A percentile compares a stretch with the other conserved stretches of the same genome.
Evolutionary conservation across 2,329 filamentous ascomycete genomes (phyloP).

Genomic region (Exophiala alcalophila): DNA sequence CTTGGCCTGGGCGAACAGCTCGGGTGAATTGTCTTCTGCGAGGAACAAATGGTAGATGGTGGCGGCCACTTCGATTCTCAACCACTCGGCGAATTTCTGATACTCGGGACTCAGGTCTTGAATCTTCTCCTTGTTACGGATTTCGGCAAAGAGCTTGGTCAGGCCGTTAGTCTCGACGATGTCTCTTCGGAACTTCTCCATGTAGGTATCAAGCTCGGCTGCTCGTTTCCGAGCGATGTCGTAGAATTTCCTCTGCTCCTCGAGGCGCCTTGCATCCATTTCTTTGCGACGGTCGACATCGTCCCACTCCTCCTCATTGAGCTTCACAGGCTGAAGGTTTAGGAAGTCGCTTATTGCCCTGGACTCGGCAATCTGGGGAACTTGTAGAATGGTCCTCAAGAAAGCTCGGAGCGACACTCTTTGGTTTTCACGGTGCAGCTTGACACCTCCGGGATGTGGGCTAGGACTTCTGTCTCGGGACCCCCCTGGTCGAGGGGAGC

Average conservation of each 20-base stretch:
- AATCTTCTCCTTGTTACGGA: conserved; percentile 84
- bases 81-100: conserved; percentile 97
- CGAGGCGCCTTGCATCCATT: conserved; percentile 81
- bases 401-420: conserved; percentile 88
- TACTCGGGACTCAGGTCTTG: conserved; percentile 89
- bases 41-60: conserved; percentile 97
- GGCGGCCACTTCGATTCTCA: conserved; percentile 93
- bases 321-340: conserved; percentile 65
- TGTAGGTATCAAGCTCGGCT: conserved; percentile 91
- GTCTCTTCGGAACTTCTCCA: conserved; percentile 74
- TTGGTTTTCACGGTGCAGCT: conserved; percentile 82
- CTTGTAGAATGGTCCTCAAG: conserved; percentile 79
- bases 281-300: conserved; percentile 77
- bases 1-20: conserved; percentile 90
- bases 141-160: conserved; percentile 88
- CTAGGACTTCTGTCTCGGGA: conserved; percentile 24
- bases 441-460: conserved; percentile 47
- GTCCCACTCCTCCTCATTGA: conserved; percentile 76
- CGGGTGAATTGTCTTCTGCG: conserved; percentile 95
- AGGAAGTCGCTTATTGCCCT: conserved; percentile 83
- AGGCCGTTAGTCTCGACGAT: conserved; percentile 75
- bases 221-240: conserved; percentile 89
- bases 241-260: conserved; percentile 92
- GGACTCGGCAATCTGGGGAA: conserved; percentile 77
- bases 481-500: conserved; percentile 20